Base-by-base conservation (phyloP, 306 rosid genomes). In the Clitoria ternatea region DNA sequence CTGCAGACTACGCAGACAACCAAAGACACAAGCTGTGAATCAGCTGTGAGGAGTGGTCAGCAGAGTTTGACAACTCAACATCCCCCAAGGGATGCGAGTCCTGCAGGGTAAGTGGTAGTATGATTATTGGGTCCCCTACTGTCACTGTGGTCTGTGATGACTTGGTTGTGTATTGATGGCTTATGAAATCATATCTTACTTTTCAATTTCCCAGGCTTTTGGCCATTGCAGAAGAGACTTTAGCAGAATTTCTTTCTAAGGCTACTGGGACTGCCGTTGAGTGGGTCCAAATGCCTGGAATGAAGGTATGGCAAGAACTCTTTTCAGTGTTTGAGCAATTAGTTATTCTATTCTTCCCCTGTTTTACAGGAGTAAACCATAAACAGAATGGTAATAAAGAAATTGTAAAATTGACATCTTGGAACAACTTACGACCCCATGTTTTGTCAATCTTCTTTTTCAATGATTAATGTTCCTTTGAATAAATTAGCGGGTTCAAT, bases 221-320 rank as follows among this genome's bases (percentile, higher is more conserved):
- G 98, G 90, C 98, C 96, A 93, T 93, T 88, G 98, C 98, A 93
- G 98, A 93, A 86, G 98, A 93, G 80, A 93, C 98, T 93, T 85
- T 93, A 93, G 90, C 96, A 88, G 98, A 90, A 96, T 93, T 93
- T 93, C 98, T 93, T 90, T 93, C 98, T 66, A 93, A 93, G 98
- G 98, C 98, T 14, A 93, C 98, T 86, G 98, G 98, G 77, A 93
- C 98, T 76, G 98, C 98, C 65, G 98, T 93, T 49, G 97, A 93
- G 98, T 93, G 98, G 98, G 98, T 93, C 97, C 98, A 93, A 88
- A 93, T 93, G 97, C 98, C 98, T 93, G 98, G 98, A 93, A 93
- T 93, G 98, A 93, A 93, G 98, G 98, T 93, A 70, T 24, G 66
- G 40, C 53, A 22, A 17, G 29, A 14, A 52, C 55, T 56, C 22